Evolutionary conservation across 2,329 filamentous ascomycete genomes (phyloP), one percentile per base, ranked within the genome.

Genomic region (Monilinia aucupariae): DNA sequence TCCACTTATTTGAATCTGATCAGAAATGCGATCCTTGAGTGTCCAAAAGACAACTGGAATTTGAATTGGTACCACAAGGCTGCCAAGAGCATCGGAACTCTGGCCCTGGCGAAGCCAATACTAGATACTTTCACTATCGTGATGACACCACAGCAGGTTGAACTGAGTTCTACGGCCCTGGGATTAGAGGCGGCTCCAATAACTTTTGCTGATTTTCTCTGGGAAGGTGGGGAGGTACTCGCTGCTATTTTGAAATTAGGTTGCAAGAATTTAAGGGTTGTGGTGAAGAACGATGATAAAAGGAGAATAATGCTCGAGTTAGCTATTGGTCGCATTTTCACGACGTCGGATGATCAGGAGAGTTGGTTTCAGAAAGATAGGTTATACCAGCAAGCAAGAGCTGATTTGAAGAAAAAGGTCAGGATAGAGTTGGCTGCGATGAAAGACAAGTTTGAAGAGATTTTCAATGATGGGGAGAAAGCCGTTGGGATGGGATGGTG

Each of bases 141-240:
- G 13, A 53, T 70, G 22, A 50, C 70, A 15, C 61, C 66, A 17
- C 51, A 62, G 15, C 27, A 34, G 32, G 53, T 67, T 20, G 63
- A 56, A 1, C 50, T 66, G 30, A 64, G 64, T 5, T 66, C 64
- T 13, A 66, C 63, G 0, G 64, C 64, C 5, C 5, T 65, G 0
- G 67, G 67, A 12, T 50, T 65, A 30, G 61, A 72, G 15, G 8
- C 8, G 9, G 54, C 63, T 43, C 62, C 65, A 3, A 56, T 67
- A 15, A 66, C 64, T 4, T 73, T 72, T 45, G 64, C 68, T 0
- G 67, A 71, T 59, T 72, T 71, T 49, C 62, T 73, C 2, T 66
- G 60, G 53, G 50, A 61, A 10, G 39, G 47, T 6, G 65, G 69
- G 13, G 41, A 37, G 4, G 43, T 73, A 12, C 68, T 73, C 66